Percentiles rank a stretch among this genome's conserved stretches.
These are phyloP conservation scores for Ceratobasidium papillatum DNA, from an alignment of 1,284 basidiomycete species.

Conservation along the genomic window DNA sequence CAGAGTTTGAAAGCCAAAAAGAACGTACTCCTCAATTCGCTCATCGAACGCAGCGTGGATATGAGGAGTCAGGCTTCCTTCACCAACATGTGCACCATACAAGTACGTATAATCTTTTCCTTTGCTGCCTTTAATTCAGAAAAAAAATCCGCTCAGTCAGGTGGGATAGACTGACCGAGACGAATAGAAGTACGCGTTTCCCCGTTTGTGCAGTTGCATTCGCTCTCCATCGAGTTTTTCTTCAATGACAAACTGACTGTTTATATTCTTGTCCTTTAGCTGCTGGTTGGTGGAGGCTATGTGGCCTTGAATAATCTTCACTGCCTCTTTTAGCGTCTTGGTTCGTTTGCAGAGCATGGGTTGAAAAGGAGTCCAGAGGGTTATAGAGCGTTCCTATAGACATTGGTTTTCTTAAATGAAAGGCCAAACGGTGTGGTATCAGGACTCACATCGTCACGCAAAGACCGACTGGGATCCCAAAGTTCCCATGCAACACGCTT, in stretches of 20 bases:
- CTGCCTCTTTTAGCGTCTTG: conserved; percentile 78
- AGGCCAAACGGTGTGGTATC: not conserved
- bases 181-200: conserved; percentile 89
- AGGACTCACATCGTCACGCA: conserved; percentile 57
- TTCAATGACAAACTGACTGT: conserved; percentile 81
- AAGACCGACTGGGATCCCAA: conserved; percentile 65
- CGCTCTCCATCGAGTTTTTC: conserved; percentile 96
- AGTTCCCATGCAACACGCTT: conserved; percentile 89
- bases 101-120: conserved; percentile 93
- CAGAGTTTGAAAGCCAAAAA: not conserved
- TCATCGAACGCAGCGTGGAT: conserved; percentile 79
- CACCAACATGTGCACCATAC: conserved; percentile 82
- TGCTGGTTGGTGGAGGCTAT: conserved; percentile 45
- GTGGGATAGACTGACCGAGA: conserved; percentile 66
- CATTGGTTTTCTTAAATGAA: not conserved
- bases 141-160: conserved; percentile 28
- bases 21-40: conserved; percentile 78
- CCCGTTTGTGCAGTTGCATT: conserved; percentile 91
- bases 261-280: conserved; percentile 18
- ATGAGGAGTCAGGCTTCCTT: conserved; percentile 85
- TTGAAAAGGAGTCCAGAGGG: conserved; percentile 83
- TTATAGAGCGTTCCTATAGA: conserved; percentile 77
- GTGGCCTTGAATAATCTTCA: conserved; percentile 78
- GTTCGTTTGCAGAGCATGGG: conserved; percentile 93
- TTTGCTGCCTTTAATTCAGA: conserved; percentile 64